These are phyloP conservation scores for Salix dunnii DNA, from an alignment of 345 rosid genomes.

Conservation along the genomic window DNA sequence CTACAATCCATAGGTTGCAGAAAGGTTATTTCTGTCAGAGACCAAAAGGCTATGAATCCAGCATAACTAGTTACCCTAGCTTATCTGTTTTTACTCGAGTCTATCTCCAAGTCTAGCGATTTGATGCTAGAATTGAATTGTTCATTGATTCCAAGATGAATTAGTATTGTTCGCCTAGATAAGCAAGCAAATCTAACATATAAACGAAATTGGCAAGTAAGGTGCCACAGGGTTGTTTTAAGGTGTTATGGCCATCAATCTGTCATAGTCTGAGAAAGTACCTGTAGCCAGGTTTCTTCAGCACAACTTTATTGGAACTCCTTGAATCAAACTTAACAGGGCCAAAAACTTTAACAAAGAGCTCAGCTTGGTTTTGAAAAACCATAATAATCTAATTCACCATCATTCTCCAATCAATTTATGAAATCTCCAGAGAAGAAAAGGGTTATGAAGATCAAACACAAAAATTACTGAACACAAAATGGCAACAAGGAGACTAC, in stretches of 20 bases:
- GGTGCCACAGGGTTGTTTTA: background rate
- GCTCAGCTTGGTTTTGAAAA: background rate
- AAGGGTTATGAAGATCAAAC: background rate
- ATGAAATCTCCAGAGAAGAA: background rate
- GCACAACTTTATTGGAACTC: background rate
- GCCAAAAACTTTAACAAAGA: background rate
- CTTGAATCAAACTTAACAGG: background rate
- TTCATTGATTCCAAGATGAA: background rate
- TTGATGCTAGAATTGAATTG: background rate
- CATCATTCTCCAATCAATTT: background rate
- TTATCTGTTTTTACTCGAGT: background rate
- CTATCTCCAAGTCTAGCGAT: background rate
- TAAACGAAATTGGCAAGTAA: background rate
- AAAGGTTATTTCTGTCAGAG: background rate
- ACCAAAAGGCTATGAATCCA: background rate
- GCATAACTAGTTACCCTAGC: background rate
- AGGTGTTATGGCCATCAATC: background rate
- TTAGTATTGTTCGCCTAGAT: background rate
- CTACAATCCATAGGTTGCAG: background rate
- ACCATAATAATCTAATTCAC: background rate
- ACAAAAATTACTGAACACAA: background rate
- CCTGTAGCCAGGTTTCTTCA: background rate
- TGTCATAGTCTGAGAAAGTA: background rate
- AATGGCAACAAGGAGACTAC: background rate
- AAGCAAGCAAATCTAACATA: background rate